Evolutionary conservation across 2,329 filamentous ascomycete species (phyloP), one percentile per base, ranked within the genome.

Genomic region (Chaetomium sp.): DNA sequence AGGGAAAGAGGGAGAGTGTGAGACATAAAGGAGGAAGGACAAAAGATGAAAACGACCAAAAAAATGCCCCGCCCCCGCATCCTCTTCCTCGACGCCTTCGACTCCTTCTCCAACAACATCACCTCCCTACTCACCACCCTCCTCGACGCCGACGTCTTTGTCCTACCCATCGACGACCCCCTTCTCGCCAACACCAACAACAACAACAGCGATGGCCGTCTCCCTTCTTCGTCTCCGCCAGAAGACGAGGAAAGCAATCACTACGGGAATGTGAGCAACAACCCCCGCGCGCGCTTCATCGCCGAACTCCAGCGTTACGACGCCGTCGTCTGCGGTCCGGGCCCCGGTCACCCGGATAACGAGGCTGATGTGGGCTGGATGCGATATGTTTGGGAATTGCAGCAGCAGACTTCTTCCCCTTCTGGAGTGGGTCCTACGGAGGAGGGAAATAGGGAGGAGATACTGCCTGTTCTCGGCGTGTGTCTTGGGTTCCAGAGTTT

Each of bases 101-200:
- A 99, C 74, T 96, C 91, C 43, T 99, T 96, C 72, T 89, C 91
- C 54, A 91, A 95, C 73, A 97, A 96, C 73, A 94, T 97, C 65
- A 84, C 95, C 52, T 85, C 88, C 5, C 81, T 96, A 37, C 78
- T 97, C 47, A 81, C 87, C 63, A 83, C 86, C 4, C 78, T 82
- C 3, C 78, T 95, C 7, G 73, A 79, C 57, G 87, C 81, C 19
- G 76, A 85, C 12, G 86, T 95, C 37, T 80, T 81, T 46, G 81
- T 88, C 44, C 76, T 95, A 57, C 82, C 81, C 60, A 91, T 95
- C 64, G 88, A 89, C 65, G 76, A 76, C n/a, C 69, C 76, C 3
- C 74, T 79, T 52, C 74, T 81, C 47, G 11, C 6, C 11, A 32
- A 12, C 34, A 32, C 3, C 32, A 32, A 33, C 11, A 14, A 34